Evolutionary conservation across 495 filamentous ascomycete genomes (phyloP).

Genomic region (Geoglossum glabrum): DNA sequence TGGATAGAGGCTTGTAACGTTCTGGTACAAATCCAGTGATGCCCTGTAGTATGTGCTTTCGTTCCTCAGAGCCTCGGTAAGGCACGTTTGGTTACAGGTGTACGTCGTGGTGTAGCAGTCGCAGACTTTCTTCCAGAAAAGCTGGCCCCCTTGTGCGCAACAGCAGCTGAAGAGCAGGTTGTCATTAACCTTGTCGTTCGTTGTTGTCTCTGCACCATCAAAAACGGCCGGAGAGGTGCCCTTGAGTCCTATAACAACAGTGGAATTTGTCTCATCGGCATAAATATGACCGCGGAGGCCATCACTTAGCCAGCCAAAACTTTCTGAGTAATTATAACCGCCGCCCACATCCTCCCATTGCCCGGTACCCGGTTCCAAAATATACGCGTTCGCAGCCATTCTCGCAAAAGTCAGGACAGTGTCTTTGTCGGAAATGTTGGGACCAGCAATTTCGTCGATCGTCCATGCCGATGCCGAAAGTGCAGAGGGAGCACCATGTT

Average conservation of each 20-base stretch:
- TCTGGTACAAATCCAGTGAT: constrained; percentile 69
- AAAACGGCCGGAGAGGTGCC: constrained; percentile 81
- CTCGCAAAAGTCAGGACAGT: constrained; percentile 67
- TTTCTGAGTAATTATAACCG: constrained; percentile 58
- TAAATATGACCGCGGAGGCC: constrained; percentile 87
- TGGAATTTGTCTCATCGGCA: constrained; percentile 63
- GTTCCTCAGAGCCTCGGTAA: constrained; percentile 47
- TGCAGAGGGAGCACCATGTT: constrained; percentile 36
- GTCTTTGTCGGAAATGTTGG: constrained; percentile 69
- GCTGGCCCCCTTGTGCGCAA: constrained; percentile 77
- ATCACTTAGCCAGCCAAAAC: constrained; percentile 82
- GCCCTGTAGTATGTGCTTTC: constrained; percentile 85
- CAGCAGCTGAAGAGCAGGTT: constrained; percentile 97
- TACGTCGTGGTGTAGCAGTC: constrained; percentile 72
- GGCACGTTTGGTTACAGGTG: constrained; percentile 78
- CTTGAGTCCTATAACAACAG: constrained; percentile 80
- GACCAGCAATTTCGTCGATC: constrained; percentile 54
- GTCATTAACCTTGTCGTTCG: constrained; percentile 93
- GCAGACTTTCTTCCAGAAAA: constrained; percentile 71
- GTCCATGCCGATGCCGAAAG: constrained; percentile 59
- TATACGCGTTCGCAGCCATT: constrained; percentile 80
- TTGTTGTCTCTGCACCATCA: constrained; percentile 85
- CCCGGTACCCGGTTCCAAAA: constrained; percentile 41
- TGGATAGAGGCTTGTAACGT: constrained; percentile 79
- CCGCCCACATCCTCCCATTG: constrained; percentile 72